Evolutionary conservation across 2,329 filamentous ascomycete genomes (phyloP), one percentile per base, ranked within the genome.

Genomic region (Shiraia bambusicola): DNA sequence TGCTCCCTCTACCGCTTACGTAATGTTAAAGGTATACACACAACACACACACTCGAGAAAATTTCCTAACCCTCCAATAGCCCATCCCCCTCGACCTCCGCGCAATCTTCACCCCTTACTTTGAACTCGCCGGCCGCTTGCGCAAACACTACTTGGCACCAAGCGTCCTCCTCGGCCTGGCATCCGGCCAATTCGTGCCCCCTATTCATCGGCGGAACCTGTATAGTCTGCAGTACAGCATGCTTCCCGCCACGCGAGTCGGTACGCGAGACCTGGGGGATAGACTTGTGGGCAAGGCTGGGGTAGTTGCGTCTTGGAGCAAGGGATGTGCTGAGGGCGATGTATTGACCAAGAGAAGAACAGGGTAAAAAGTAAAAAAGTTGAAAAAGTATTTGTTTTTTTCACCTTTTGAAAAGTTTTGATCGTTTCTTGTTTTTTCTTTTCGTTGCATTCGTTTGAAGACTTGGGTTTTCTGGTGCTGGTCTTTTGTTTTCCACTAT

Each of bases 81-180:
- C 92, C 92, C 3, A 87, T 95, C 6, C 92, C 93, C 2, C 80
- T 98, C 6, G 84, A 88, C 3, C 87, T 97, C 54, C 81, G 84
- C n/a, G 88, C 87, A 58, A 97, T 97, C 82, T 97, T 98, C 69
- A 82, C 94, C 47, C 91, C 97, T 61, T 98, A 98, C 71, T 95
- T 94, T 63, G 90, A 96, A 67, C 88, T 98, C 59, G 90, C 87
- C 19, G 83, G 88, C 50, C 88, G 93, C 34, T 88, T 98, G 49
- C 85, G 89, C 42, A 95, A 95, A 67, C 93, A 98, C 71, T 98
- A 98, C 67, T 78, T 97, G 30, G 92, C 90, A 0, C 89, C 89
- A 0, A 81, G 84, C 11, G 94, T 98, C 14, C 80, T 97, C 34
- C 77, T 95, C 28, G 93, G 89, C 58, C 83, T 98, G 2, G 76